Evolutionary conservation across 441 rosid genomes (phyloP).

Genomic region (Populus tomentosa): DNA sequence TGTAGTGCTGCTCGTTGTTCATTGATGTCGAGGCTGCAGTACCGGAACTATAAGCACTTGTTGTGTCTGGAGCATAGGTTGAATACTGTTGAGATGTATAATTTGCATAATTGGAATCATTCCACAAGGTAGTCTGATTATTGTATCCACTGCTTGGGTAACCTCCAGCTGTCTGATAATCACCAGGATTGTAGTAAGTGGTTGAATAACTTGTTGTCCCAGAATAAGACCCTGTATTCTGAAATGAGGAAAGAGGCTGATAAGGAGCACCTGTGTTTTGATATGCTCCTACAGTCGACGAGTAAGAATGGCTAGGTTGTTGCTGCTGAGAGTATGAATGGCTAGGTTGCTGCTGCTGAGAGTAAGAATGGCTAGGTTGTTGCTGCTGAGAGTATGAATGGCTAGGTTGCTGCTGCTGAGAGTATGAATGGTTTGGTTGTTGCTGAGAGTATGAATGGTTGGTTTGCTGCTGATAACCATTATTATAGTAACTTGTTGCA

Average conservation of each 20-base stretch:
- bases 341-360: slow-evolving; percentile 37
- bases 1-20: slow-evolving; percentile 72
- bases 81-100: slow-evolving; percentile 67
- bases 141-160: slow-evolving; percentile 71
- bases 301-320: slow-evolving; percentile 57
- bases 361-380: slow-evolving; percentile 57
- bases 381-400: slow-evolving; percentile 58
- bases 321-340: slow-evolving; percentile 52
- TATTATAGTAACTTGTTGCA: slow-evolving; percentile 72
- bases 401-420: slow-evolving; percentile 40
- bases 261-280: slow-evolving; percentile 97
- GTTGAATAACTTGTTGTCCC: slow-evolving; percentile 95
- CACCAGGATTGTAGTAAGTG: slow-evolving; percentile 98
- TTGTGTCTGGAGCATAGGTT: slow-evolving; percentile 51
- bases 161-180: slow-evolving; percentile 99
- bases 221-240: slow-evolving; percentile 98
- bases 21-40: slow-evolving; percentile 49
- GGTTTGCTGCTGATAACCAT: slow-evolving; percentile 64
- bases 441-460: slow-evolving; percentile 58
- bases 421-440: slow-evolving; percentile 61
- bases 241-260: slow-evolving; percentile 90
- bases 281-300: slow-evolving; percentile 90
- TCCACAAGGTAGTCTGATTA: slow-evolving; percentile 62
- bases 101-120: slow-evolving; percentile 63
- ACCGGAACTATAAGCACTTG: slow-evolving; percentile 49